Evolutionary conservation across 768 basidiomycete species (phyloP).

Genomic region (Serendipita sp.): DNA sequence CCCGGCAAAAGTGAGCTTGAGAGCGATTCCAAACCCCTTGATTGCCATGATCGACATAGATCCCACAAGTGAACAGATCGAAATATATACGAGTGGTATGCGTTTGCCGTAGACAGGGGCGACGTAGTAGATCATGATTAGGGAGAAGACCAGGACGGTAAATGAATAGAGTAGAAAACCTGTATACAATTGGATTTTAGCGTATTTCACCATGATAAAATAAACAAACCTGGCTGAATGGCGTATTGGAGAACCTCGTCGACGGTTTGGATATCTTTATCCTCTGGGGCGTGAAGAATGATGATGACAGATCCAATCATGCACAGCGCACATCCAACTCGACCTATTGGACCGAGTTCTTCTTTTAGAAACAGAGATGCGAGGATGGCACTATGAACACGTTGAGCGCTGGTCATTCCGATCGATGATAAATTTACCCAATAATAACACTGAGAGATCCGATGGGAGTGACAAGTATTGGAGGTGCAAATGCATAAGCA

Average conservation of each 20-base stretch:
- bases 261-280: constrained; percentile 83
- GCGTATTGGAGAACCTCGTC: constrained; percentile 88
- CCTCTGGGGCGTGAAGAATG: constrained; percentile 90
- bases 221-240: constrained; percentile 64
- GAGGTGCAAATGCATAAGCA: constrained; percentile 94
- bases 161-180: constrained; percentile 87
- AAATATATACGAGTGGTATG: constrained; percentile 84
- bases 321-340: constrained; percentile 71
- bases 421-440: constrained; percentile 41
- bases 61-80: constrained; percentile 91
- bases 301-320: constrained; percentile 84
- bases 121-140: constrained; percentile 77
- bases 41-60: constrained; percentile 98
- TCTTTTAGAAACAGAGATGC: constrained; percentile 89
- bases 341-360: constrained; percentile 84
- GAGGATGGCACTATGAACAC: constrained; percentile 59
- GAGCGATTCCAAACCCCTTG: constrained; percentile 94
- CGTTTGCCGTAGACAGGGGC: constrained; percentile 75
- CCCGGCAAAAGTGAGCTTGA: constrained; percentile 84
- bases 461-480: constrained; percentile 95
- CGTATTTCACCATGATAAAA: constrained; percentile 15
- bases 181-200: background rate
- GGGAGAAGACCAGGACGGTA: constrained; percentile 61
- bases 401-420: background rate
- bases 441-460: constrained; percentile 93